These are phyloP conservation scores for Candida sp. DNA, from an alignment of 1,139 yeast species.

Conservation along the genomic window DNA sequence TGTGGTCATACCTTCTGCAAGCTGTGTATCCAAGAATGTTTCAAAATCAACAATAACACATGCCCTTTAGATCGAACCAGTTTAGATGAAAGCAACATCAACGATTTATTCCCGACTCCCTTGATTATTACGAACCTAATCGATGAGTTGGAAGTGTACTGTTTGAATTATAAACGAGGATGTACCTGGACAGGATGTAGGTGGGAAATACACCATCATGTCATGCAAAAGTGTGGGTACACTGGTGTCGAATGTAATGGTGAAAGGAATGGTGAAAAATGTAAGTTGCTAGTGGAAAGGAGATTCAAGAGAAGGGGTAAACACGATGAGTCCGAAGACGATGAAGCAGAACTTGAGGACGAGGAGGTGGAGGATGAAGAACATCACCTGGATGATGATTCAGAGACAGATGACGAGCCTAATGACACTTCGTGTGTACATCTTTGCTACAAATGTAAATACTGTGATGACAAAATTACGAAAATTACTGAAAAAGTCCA, in stretches of 20 bases:
- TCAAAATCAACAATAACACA: slow-evolving; percentile 34
- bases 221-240: slow-evolving; percentile 44
- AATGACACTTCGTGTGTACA: slow-evolving; percentile 29
- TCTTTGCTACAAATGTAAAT: slow-evolving; percentile 29
- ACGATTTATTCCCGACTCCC: slow-evolving; percentile 60
- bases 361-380: slow-evolving; percentile 1
- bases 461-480: slow-evolving; percentile 35
- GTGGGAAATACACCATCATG: slow-evolving; percentile 58
- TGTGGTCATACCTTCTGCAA: slow-evolving; percentile 63
- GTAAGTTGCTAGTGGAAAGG: slow-evolving; percentile 11
- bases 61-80: slow-evolving; percentile 68
- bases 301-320: slow-evolving; percentile 5
- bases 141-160: slow-evolving; percentile 57
- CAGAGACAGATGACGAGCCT: slow-evolving; percentile 9
- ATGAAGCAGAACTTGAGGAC: neutral
- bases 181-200: slow-evolving; percentile 58
- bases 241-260: slow-evolving; percentile 50
- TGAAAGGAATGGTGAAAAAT: slow-evolving; percentile 10
- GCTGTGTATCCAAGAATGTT: slow-evolving; percentile 48
- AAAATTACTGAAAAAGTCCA: slow-evolving; percentile 30
- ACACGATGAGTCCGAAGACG: slow-evolving; percentile 1
- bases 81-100: slow-evolving; percentile 29
- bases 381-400: slow-evolving; percentile 6
- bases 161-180: slow-evolving; percentile 53
- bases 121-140: slow-evolving; percentile 56